Base-by-base conservation (phyloP, 768 basidiomycete species). In the Boletus sensibilis region DNA sequence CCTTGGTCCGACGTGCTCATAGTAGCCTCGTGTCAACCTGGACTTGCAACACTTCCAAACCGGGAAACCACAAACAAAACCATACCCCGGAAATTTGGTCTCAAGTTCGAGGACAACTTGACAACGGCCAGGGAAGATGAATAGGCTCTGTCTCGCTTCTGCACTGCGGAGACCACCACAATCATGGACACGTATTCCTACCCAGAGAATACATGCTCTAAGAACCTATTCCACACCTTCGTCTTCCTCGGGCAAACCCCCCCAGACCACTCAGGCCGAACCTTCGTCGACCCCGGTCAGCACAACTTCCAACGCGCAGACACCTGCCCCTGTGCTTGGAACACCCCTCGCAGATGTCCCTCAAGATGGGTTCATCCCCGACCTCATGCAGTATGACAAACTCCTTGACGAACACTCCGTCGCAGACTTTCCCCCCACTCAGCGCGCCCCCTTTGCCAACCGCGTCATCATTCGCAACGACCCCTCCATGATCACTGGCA, bases 401-500 rank as follows among this genome's bases (percentile, higher is more conserved):
- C 67, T 86, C 29, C 75, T 88, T 51, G 88, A 90, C 72, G 77
- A 82, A 7, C 79, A 82, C 38, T 79, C 87, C 50, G 74, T 78
- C 49, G 62, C 74, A 38, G 81, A 80, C 21, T 75, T 87, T 62
- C 80, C 82, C 18, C 81, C 87, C 1, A 75, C 76, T 23, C 67
- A 76, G 54, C 73, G 76, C n/a, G 76, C 69, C 16, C 85, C 80
- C 1, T 85, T 77, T 71, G 76, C 79, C 59, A 86, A 85, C 69
- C 79, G 80, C 31, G 81, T 90, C 70, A 75, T 84, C 58, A 68
- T 88, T 49, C 86, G 87, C 51, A 90, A 90, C 65, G 82, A 88
- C 73, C 75, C 80, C n/a, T 85, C 87, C 54, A 80, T 88, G 57
- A 85, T 89, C 73, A 72, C 42, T 71, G 80, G 55, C 47, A 60